Conservation (phyloP, 75 land plant genomes). For the Picea sitchensis region DNA sequence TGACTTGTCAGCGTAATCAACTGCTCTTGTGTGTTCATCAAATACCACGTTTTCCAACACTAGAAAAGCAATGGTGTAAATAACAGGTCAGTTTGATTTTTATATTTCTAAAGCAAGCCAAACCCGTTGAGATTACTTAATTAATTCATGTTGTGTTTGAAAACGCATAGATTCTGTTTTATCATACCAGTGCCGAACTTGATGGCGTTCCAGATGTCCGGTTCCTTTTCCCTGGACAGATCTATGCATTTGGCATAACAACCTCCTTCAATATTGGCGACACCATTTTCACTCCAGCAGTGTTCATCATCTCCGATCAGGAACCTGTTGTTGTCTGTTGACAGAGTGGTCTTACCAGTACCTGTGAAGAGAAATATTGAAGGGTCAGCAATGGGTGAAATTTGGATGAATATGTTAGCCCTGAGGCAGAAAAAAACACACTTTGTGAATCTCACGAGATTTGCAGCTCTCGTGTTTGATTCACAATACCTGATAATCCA, state of each 20-base stretch:
- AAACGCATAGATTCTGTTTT: background rate
- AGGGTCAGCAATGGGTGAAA: too few relatives aligned
- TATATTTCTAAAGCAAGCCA: too few relatives aligned
- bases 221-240: constrained; percentile 83
- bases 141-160: too few relatives aligned
- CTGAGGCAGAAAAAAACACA: background rate
- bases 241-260: constrained; percentile 99
- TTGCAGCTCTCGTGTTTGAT: background rate
- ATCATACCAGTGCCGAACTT: constrained; percentile 88
- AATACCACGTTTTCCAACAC: constrained; percentile 95
- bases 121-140: background rate
- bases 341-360: constrained; percentile 98
- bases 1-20: constrained; percentile 79
- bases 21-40: constrained; percentile 88
- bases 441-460: background rate
- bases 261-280: constrained; percentile 98
- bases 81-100: background rate
- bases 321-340: constrained; percentile 85
- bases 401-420: background rate
- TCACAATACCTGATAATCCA: constrained; percentile 85
- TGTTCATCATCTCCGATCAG: constrained; percentile 98
- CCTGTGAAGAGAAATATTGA: constrained; percentile 31
- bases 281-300: constrained; percentile 95
- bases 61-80: constrained; percentile 15
- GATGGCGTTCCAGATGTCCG: constrained; percentile 96